A percentile compares a stretch with the other conserved stretches of the same genome.
Evolutionary conservation across 768 basidiomycete genomes (phyloP).

Genomic region (Phaffia tasmanica): DNA sequence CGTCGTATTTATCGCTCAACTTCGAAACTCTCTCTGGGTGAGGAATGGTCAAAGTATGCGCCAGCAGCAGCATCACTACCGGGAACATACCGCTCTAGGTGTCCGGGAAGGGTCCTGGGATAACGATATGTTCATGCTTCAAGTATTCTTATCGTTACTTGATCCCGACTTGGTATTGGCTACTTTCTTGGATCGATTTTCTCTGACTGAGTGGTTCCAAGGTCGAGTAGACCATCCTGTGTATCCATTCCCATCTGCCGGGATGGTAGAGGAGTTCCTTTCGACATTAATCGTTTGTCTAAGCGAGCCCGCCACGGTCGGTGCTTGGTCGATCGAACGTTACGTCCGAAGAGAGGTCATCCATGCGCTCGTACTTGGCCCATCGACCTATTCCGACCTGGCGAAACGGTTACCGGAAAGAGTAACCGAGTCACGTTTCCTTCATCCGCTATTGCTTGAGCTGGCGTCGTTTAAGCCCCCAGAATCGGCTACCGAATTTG

Average conservation of each 20-base stretch:
- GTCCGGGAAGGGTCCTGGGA: constrained; percentile 93
- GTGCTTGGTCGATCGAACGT: constrained; percentile 51
- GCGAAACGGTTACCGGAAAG: constrained; percentile 83
- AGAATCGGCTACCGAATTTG: constrained; percentile 59
- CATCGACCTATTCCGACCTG: constrained; percentile 80
- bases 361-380: constrained; percentile 77
- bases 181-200: constrained; percentile 81
- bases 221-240: constrained; percentile 41
- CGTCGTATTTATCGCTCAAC: constrained; percentile 83
- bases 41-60: constrained; percentile 93
- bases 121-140: constrained; percentile 83
- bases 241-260: constrained; percentile 66
- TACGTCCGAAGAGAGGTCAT: constrained; percentile 74
- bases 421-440: constrained; percentile 67
- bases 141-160: constrained; percentile 66
- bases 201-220: constrained; percentile 65
- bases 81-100: constrained; percentile 59
- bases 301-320: constrained; percentile 66
- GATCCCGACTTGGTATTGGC: constrained; percentile 65
- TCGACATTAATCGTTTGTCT: constrained; percentile 77
- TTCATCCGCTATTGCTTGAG: constrained; percentile 63
- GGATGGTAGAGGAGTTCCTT: constrained; percentile 85
- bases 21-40: constrained; percentile 90
- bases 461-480: constrained; percentile 76
- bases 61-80: constrained; percentile 87